Percentiles rank a stretch among this genome's conserved stretches.
Evolutionary conservation across 495 filamentous ascomycete species (phyloP).

Genomic region (Aspergillus sparsus): DNA sequence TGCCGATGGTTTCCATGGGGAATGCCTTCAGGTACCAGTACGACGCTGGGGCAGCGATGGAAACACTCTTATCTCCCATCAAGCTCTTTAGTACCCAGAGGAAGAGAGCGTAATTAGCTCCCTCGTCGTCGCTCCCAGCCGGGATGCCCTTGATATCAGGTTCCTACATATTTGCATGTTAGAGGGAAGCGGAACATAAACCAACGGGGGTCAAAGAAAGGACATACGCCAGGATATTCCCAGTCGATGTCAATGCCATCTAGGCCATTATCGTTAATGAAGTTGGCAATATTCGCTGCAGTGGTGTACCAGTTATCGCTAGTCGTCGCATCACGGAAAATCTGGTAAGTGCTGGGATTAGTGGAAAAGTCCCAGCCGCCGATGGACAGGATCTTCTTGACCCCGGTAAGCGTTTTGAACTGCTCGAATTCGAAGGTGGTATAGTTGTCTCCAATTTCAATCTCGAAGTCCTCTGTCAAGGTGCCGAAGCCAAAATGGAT

Average conservation of each 20-base stretch:
- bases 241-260: not conserved
- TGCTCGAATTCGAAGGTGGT: conserved; percentile 20
- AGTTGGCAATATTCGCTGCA: not conserved
- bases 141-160: too few species aligned
- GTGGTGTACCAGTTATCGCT: conserved; percentile 5
- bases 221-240: conserved; percentile 7
- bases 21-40: conserved; percentile 37
- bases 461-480: conserved; percentile 31
- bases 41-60: conserved; percentile 30
- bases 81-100: too few species aligned
- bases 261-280: not conserved
- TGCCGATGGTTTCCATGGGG: conserved; percentile 26
- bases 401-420: conserved; percentile 24
- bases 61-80: conserved; percentile 13
- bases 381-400: conserved; percentile 43
- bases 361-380: conserved; percentile 53
- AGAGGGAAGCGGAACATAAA: too few species aligned
- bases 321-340: conserved; percentile 36
- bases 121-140: too few species aligned
- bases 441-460: conserved; percentile 29
- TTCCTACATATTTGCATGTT: too few species aligned
- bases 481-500: conserved; percentile 47
- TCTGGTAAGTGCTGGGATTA: conserved; percentile 31
- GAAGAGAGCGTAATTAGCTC: too few species aligned
- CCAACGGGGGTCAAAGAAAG: too few species aligned